Percentiles rank a stretch among this genome's conserved stretches.
These are phyloP conservation scores for Fusarium udum DNA, from an alignment of 2,329 filamentous ascomycete species.

Conservation along the genomic window DNA sequence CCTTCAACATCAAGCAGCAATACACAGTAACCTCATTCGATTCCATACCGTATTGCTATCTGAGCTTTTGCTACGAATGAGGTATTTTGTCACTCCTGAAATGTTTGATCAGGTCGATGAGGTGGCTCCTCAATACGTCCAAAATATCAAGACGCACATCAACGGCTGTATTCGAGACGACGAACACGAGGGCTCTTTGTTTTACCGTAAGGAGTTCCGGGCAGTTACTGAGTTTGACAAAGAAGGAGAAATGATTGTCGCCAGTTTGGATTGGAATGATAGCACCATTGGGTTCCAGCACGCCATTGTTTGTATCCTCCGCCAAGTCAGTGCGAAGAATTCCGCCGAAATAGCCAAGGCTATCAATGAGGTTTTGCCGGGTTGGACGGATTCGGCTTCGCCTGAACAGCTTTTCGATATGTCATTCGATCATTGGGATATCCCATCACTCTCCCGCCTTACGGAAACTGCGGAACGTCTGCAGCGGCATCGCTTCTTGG, in stretches of 20 bases:
- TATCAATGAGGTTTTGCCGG: neutral
- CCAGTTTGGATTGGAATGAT: accelerated
- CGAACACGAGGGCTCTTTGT: too few species aligned
- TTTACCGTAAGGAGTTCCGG: neutral
- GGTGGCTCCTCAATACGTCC: accelerated
- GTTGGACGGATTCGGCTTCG: neutral
- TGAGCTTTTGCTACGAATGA: neutral
- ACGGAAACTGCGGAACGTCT: neutral
- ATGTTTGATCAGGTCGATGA: neutral
- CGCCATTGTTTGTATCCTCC: neutral
- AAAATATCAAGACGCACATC: accelerated
- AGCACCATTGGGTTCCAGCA: neutral
- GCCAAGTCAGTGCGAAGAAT: neutral
- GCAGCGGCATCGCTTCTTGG: neutral
- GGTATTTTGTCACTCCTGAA: accelerated
- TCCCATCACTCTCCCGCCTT: neutral
- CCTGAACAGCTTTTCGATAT: neutral
- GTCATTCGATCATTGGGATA: neutral
- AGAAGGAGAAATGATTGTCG: too few species aligned
- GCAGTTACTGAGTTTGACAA: neutral
- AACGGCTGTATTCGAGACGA: too few species aligned
- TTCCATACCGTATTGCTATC: neutral
- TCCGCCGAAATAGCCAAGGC: neutral
- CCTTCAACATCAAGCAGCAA: neutral
- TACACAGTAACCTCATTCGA: neutral